Percentiles rank a stretch among this genome's conserved stretches.
phyloP scores from a whole-genome alignment of 768 basidiomycete genomes.

The Amanita phalloides region DNA sequence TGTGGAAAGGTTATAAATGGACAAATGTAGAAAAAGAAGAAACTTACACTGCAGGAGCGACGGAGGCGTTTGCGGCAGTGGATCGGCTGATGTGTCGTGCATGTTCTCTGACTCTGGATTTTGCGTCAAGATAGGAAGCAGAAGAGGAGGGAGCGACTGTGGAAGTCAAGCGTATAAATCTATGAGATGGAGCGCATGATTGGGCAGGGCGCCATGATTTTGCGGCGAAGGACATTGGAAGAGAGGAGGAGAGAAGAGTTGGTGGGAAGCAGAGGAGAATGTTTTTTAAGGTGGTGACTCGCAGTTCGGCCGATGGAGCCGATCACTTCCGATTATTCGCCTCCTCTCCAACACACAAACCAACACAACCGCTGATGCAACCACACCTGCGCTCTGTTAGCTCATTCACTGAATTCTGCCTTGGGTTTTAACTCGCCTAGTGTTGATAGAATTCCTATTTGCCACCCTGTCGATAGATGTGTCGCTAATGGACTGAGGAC shows the following conservation, averaged over 20 bases:
- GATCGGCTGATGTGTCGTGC: slow-evolving; percentile 67
- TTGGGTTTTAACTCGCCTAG: too few relatives aligned
- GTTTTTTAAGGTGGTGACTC: too few relatives aligned
- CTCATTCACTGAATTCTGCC: too few relatives aligned
- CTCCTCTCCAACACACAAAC: too few relatives aligned
- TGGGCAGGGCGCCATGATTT: neutral
- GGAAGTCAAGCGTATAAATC: neutral
- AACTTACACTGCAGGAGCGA: slow-evolving; percentile 53
- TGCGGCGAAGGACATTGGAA: neutral
- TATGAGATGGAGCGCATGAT: neutral
- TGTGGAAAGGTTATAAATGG: slow-evolving; percentile 14
- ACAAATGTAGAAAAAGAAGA: slow-evolving; percentile 1
- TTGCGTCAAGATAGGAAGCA: slow-evolving; percentile 52
- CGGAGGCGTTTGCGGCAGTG: slow-evolving; percentile 45
- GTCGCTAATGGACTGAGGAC: too few relatives aligned
- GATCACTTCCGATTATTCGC: too few relatives aligned
- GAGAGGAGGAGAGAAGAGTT: too few relatives aligned
- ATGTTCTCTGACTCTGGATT: slow-evolving; percentile 70
- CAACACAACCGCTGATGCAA: too few relatives aligned
- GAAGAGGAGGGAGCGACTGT: slow-evolving; percentile 2
- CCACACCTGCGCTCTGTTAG: too few relatives aligned
- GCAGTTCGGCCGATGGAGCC: too few relatives aligned
- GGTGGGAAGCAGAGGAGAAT: slow-evolving; percentile 13
- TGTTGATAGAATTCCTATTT: too few relatives aligned
- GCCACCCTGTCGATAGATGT: too few relatives aligned